These are phyloP conservation scores for Hymenoscyphus repandus DNA, from an alignment of 2,329 filamentous ascomycete species.

Conservation along the genomic window DNA sequence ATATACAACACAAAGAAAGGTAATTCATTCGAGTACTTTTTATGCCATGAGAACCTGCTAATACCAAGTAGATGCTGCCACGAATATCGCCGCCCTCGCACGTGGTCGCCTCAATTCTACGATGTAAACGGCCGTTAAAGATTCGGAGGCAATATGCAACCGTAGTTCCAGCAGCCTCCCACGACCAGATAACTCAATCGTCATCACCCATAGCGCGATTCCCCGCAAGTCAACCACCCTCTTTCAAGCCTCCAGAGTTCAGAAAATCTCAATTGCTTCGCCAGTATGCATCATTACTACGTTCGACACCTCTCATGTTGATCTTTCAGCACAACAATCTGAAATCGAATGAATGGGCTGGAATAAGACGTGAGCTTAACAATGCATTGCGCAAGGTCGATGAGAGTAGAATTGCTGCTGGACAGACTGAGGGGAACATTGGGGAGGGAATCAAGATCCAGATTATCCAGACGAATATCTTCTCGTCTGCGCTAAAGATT, in stretches of 20 bases:
- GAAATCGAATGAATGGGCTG: conserved; percentile 61
- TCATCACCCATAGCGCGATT: conserved; percentile 35
- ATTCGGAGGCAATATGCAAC: conserved; percentile 42
- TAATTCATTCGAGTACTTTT: neutral
- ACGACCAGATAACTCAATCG: conserved; percentile 42
- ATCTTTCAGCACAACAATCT: conserved; percentile 74
- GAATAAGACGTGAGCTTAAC: conserved; percentile 58
- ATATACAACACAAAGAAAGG: neutral
- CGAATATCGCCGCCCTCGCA: conserved; percentile 34
- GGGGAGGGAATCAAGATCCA: conserved; percentile 67
- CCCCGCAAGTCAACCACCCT: conserved; percentile 72
- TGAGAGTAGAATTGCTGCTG: conserved; percentile 42
- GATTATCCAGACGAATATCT: conserved; percentile 84
- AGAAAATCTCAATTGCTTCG: conserved; percentile 85
- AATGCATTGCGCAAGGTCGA: conserved; percentile 60
- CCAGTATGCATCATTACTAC: conserved; percentile 66
- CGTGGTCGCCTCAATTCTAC: conserved; percentile 26
- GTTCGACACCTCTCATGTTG: conserved; percentile 64
- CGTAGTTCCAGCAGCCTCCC: conserved; percentile 41
- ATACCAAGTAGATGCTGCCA: conserved; percentile 42
- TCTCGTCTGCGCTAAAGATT: conserved; percentile 77
- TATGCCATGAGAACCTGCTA: neutral
- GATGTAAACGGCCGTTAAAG: conserved; percentile 33
- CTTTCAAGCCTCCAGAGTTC: conserved; percentile 77
- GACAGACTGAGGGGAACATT: conserved; percentile 39